Conservation (phyloP, 2,329 filamentous ascomycete genomes). For the Fusarium sp. region DNA sequence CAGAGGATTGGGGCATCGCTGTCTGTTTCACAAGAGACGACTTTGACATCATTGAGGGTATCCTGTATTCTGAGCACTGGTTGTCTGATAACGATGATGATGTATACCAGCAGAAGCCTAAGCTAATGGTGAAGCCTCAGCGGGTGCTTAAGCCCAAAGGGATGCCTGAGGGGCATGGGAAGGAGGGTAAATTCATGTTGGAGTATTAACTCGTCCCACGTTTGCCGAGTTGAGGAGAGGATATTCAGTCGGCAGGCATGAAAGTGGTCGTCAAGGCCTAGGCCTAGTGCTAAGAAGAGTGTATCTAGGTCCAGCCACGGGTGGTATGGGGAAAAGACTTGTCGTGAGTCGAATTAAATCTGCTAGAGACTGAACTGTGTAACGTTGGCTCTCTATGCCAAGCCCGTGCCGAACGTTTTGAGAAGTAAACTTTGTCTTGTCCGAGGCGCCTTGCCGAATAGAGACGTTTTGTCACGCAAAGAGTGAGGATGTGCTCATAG, state of each 20-base stretch:
- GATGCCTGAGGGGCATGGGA: neutral
- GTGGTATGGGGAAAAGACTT: neutral
- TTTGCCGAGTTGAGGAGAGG: neutral
- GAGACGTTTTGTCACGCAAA: neutral
- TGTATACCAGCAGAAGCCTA: neutral
- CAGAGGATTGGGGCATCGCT: conserved; percentile 22
- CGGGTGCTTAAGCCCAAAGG: neutral
- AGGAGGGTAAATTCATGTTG: neutral
- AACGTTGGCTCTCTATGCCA: neutral
- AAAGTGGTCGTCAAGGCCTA: neutral
- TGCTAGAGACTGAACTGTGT: neutral
- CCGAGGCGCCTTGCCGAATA: neutral
- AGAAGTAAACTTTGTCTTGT: conserved; percentile 20
- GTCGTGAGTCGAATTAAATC: neutral
- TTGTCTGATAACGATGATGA: neutral
- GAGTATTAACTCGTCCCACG: neutral
- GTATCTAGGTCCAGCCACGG: neutral
- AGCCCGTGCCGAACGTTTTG: conserved; percentile 12
- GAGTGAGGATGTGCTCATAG: neutral
- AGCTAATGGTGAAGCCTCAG: neutral
- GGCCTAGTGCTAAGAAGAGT: neutral
- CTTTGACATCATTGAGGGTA: neutral
- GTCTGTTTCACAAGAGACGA: conserved; percentile 21
- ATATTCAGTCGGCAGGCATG: neutral
- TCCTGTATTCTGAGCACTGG: conserved; percentile 9